phyloP scores from a whole-genome alignment of 257 asterid genomes.

The Petunia axillaris region DNA sequence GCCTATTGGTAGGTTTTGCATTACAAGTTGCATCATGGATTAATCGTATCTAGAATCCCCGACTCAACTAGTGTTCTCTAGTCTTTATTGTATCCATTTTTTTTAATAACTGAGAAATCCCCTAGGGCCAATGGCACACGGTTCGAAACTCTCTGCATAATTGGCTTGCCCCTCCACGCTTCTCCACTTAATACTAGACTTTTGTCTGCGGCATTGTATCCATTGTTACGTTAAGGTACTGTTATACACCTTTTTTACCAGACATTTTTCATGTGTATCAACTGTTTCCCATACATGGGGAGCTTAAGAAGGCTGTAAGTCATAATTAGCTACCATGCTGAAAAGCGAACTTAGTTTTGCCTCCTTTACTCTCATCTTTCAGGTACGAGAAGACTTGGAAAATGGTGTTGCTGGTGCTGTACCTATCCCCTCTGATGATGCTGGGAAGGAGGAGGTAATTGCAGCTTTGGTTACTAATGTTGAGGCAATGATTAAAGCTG shows the following conservation, averaged over 20 bases:
- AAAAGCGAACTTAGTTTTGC: not conserved
- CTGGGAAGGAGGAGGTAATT: constrained; percentile 71
- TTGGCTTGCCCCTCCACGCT: too few species aligned
- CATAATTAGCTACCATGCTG: not conserved
- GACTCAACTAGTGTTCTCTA: too few species aligned
- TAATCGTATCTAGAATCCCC: too few species aligned
- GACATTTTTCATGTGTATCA: not conserved
- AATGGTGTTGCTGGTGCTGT: constrained; percentile 73
- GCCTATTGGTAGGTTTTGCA: too few species aligned
- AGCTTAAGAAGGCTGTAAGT: not conserved
- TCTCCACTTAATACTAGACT: not conserved
- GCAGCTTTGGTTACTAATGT: constrained; percentile 85
- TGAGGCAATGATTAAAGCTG: constrained; percentile 90
- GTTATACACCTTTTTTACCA: not conserved
- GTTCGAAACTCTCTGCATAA: too few species aligned
- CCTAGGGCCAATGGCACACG: too few species aligned
- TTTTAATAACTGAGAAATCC: too few species aligned
- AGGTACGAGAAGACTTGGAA: constrained; percentile 85
- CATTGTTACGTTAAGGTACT: not conserved
- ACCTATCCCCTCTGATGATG: constrained; percentile 67
- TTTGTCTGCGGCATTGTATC: not conserved
- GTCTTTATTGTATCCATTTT: too few species aligned
- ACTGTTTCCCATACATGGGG: not conserved
- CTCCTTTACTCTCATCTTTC: not conserved
- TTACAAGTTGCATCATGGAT: too few species aligned